Percentiles rank a stretch among this genome's conserved stretches.
These are phyloP conservation scores for Zygosaccharomyces kombuchaensis DNA, from an alignment of 805 yeast genomes.

Conservation along the genomic window DNA sequence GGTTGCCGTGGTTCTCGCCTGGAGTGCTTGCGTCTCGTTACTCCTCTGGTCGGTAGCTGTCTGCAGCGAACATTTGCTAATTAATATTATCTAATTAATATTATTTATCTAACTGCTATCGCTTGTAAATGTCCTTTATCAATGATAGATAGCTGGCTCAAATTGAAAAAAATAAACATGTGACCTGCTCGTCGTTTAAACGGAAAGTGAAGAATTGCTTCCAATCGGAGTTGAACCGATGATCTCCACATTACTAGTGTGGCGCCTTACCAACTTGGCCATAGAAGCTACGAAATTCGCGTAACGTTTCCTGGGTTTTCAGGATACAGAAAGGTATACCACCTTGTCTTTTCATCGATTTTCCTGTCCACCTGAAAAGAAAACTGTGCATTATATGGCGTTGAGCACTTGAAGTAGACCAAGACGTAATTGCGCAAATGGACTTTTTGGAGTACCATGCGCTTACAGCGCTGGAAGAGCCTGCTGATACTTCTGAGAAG, in stretches of 20 bases:
- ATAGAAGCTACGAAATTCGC: conserved; percentile 39
- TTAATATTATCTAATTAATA: too few relatives aligned
- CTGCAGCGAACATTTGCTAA: too few relatives aligned
- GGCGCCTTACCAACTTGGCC: conserved; percentile 81
- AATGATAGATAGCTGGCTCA: too few relatives aligned
- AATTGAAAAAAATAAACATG: too few relatives aligned
- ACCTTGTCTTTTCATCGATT: neutral
- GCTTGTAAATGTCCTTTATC: too few relatives aligned
- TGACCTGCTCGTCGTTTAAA: too few relatives aligned
- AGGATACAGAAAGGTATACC: too few relatives aligned
- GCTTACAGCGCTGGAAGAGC: conserved; percentile 33
- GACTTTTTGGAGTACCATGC: conserved; percentile 49
- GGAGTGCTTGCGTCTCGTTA: too few relatives aligned
- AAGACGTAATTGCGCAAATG: conserved; percentile 16
- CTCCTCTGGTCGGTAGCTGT: too few relatives aligned
- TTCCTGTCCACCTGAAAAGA: neutral
- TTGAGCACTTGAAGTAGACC: neutral
- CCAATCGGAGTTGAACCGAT: conserved; percentile 74
- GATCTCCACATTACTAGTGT: conserved; percentile 87
- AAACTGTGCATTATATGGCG: neutral
- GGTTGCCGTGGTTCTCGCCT: too few relatives aligned
- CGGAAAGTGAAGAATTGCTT: conserved; percentile 40
- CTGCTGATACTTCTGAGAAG: conserved; percentile 20
- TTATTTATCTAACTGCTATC: too few relatives aligned
- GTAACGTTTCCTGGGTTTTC: neutral